A percentile compares a stretch with the other conserved stretches of the same genome.
Evolutionary conservation across 208 protist species (phyloP).

Genomic region (Willaertia magna): DNA sequence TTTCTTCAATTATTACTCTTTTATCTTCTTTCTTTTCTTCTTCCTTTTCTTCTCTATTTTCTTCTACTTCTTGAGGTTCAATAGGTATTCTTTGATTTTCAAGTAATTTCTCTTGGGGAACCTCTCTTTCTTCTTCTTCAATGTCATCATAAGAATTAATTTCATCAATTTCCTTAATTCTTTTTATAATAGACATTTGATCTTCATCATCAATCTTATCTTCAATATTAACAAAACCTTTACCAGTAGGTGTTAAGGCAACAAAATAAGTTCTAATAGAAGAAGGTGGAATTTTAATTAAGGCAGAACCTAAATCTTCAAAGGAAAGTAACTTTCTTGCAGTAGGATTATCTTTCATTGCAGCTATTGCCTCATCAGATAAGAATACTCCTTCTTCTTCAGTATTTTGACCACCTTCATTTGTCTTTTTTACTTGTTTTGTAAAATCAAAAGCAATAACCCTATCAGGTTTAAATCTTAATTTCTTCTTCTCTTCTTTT

Average conservation of each 20-base stretch:
- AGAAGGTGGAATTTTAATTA: not conserved
- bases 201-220: not conserved
- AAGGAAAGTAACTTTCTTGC: not conserved
- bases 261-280: not conserved
- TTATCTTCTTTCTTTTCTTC: no score
- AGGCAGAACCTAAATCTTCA: not conserved
- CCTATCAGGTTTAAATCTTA: not conserved
- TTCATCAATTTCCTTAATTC: not conserved
- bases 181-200: no score
- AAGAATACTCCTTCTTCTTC: conserved; percentile 7
- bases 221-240: not conserved
- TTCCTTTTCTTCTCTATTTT: no score
- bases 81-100: no score
- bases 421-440: not conserved
- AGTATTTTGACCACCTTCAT: not conserved
- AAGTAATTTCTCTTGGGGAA: no score
- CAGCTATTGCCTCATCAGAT: not conserved
- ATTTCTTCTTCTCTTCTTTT: not conserved
- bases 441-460: not conserved
- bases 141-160: not conserved
- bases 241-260: not conserved
- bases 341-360: not conserved
- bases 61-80: no score
- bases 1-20: no score
- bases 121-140: not conserved